Evolutionary conservation across 441 rosid genomes (phyloP), one percentile per base, ranked within the genome.

Genomic region (Erodium moschatum): DNA sequence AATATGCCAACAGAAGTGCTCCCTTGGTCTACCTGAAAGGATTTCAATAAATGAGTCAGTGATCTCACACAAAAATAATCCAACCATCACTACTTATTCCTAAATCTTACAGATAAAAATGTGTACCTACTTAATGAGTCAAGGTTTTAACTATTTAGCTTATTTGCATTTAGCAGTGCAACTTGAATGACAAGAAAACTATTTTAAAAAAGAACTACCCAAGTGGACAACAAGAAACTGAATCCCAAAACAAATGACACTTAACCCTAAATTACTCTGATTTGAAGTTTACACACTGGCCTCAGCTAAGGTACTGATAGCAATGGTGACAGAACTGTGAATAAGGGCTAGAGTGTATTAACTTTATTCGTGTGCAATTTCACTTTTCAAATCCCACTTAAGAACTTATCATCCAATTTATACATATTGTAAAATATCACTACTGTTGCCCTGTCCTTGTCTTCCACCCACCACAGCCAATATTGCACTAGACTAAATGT

Each of bases 21-120:
- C 35, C 65, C 82, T 3, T 29, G 31, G 31, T 29, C 31, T 46
- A 19, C 86, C 94, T 88, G 88, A 74, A 80, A 29, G 64, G 15
- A 65, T 64, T 61, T 16, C 60, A 5, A n/a, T 29, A 46, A 65
- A 13, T 48, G 24, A 38, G 19, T 44, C 66, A 71, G 38, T 4
- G 5, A 48, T 0, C 27, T 29, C 38, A 31, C 15, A 15, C 21
- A 50, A 4, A 0, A 38, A 33, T 16, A 70, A 20, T 9, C 10
- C 64, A 19, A 48, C 33, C 44, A 40, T 40, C 71, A 63, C 9
- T 60, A 31, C 21, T 20, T 9, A 60, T 21, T 29, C 31, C 10
- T 60, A 3, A 13, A 21, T 1, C 19, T 8, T 8, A 16, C 7
- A 6, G 24, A 7, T 18, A 19, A 60, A 54, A 54, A 18, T 54